Base-by-base conservation (phyloP, 306 rosid species). In the Malus orientalis region DNA sequence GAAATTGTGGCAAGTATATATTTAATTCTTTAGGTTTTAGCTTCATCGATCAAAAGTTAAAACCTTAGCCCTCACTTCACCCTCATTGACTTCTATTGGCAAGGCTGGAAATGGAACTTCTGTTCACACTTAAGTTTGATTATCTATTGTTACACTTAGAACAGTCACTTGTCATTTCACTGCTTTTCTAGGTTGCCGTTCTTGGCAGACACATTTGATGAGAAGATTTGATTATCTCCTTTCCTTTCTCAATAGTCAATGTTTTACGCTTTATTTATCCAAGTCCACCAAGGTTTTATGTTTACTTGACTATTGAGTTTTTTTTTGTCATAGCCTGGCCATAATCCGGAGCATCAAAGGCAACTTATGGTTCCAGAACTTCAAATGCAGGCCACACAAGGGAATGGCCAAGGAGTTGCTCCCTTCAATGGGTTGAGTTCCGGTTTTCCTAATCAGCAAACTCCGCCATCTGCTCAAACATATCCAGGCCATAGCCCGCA, bases 291-390 rank as follows among this genome's bases (percentile, higher is more conserved):
- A 25, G 45, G 44, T 62, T 25, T 55, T 69, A 20, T 63, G 44
- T 38, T 62, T 61, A 36, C 42, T 62, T 80, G 76, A 70, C 68
- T 16, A 47, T 53, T 45, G 15, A 33, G 20, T 79, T 29, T 67
- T 29, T 67, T 75, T 63, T 33, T 65, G 42, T 80, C 61, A 78
- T 83, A 96, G 97, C 94, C 97, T 83, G 98, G 89, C 66, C 98
- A 88, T 75, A 93, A 85, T 82, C 87, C 81, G 36, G 98, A 91
- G 80, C 96, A 93, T 82, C 98, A 89, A 83, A 89, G 94, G 90
- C 96, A 89, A 84, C 84, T 87, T 84, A 81, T 87, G 90, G 90
- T 79, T 82, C 93, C 97, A 2, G 98, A 96, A 84, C 91, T 81
- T 78, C 92, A 81, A 51, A 84, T 90, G 90, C 99, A 88, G 86